These are phyloP conservation scores for Herpetomonas muscarum DNA, from an alignment of 208 protist genomes.

Conservation along the genomic window DNA sequence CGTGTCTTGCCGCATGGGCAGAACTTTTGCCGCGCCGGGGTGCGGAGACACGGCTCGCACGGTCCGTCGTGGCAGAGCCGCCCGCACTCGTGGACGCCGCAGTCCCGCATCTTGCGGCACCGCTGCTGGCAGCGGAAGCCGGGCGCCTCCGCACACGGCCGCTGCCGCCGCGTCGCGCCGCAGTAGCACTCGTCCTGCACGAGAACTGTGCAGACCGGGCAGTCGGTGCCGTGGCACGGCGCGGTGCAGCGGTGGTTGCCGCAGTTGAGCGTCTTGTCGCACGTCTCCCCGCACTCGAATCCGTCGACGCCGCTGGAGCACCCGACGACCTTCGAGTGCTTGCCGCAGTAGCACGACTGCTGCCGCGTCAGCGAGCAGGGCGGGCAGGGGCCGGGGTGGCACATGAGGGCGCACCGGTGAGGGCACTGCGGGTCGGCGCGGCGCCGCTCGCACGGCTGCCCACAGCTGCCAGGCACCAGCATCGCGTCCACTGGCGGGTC, in stretches of 20 bases:
- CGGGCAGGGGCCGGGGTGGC: conserved; percentile 79
- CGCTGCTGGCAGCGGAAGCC: conserved; percentile 41
- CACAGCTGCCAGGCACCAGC: conserved; percentile 79
- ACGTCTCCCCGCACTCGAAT: conserved; percentile 74
- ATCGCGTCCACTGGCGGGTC: conserved; percentile 48
- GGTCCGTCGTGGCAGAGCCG: conserved; percentile 68
- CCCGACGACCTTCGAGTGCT: conserved; percentile 48
- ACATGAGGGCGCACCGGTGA: conserved; percentile 73
- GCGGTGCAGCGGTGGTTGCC: conserved; percentile 74
- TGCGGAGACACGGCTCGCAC: conserved; percentile 62
- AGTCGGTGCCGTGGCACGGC: conserved; percentile 85
- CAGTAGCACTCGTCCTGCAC: conserved; percentile 83
- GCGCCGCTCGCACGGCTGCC: conserved; percentile 52
- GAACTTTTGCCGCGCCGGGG: conserved; percentile 43
- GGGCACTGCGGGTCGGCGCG: conserved; percentile 50
- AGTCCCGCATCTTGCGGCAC: conserved; percentile 68
- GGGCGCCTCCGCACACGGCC: conserved; percentile 29
- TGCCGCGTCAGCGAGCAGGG: conserved; percentile 53
- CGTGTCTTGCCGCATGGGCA: conserved; percentile 46
- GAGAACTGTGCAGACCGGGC: conserved; percentile 69
- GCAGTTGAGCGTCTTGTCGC: conserved; percentile 69
- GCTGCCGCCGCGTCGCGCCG: conserved; percentile 43
- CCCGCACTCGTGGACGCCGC: conserved; percentile 77
- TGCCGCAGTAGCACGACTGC: conserved; percentile 83
- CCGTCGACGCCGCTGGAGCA: conserved; percentile 67